Evolutionary conservation across 805 yeast species (phyloP).

Genomic region (Yamadazyma ubonensis): DNA sequence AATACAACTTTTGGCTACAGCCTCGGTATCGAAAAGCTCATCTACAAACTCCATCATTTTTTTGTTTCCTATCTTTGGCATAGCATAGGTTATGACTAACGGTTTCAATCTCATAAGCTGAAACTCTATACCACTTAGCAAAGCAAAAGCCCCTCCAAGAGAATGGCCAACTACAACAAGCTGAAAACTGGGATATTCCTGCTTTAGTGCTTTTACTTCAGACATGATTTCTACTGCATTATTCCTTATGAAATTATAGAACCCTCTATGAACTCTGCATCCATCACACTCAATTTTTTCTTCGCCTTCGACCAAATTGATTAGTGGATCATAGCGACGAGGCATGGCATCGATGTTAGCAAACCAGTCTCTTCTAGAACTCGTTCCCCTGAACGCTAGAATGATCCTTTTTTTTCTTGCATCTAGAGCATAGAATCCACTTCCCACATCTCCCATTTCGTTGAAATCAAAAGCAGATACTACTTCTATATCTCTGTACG

Average conservation of each 20-base stretch:
- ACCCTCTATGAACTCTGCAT: slow-evolving; percentile 67
- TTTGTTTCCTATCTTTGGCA: slow-evolving; percentile 63
- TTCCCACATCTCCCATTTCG: slow-evolving; percentile 46
- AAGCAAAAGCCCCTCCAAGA: slow-evolving; percentile 70
- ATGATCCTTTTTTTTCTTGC: slow-evolving; percentile 41
- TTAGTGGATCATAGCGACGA: slow-evolving; percentile 47
- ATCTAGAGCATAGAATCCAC: slow-evolving; percentile 56
- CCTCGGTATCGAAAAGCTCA: slow-evolving; percentile 40
- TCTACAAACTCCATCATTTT: slow-evolving; percentile 54
- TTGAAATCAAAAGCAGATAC: slow-evolving; percentile 41
- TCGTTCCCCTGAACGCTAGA: slow-evolving; percentile 63
- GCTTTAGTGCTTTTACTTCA: slow-evolving; percentile 31
- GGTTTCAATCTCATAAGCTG: slow-evolving; percentile 53
- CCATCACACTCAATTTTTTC: slow-evolving; percentile 37
- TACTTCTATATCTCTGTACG: slow-evolving; percentile 30
- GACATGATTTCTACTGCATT: slow-evolving; percentile 40
- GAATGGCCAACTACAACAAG: slow-evolving; percentile 71
- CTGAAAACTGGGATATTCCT: slow-evolving; percentile 46
- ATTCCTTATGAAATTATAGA: slow-evolving; percentile 45
- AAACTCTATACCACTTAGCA: slow-evolving; percentile 62
- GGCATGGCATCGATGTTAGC: slow-evolving; percentile 54
- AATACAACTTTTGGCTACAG: slow-evolving; percentile 22
- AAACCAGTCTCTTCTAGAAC: slow-evolving; percentile 59
- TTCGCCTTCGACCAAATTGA: slow-evolving; percentile 15
- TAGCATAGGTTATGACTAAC: slow-evolving; percentile 57